phyloP scores from a whole-genome alignment of 106 monocot genomes.

The Dioscorea zingiberensis region DNA sequence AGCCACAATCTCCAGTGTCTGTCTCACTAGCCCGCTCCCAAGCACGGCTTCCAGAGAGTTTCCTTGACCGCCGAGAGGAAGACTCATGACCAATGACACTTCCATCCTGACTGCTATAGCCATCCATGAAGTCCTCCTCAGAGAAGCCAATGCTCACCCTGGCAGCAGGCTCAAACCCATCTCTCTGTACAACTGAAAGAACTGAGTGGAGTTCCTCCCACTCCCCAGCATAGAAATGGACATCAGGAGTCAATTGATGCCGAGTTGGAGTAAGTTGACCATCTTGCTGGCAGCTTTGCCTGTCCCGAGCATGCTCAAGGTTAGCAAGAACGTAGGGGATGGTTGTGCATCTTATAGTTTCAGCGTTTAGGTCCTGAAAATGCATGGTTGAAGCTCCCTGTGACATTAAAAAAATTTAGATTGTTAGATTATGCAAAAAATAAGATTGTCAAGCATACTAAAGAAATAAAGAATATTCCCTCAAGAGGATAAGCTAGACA shows the following conservation, averaged over 20 bases:
- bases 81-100: slow-evolving; percentile 47
- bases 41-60: slow-evolving; percentile 83
- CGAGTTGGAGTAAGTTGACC: slow-evolving; percentile 74
- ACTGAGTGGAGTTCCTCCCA: slow-evolving; percentile 78
- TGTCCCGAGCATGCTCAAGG: slow-evolving; percentile 71
- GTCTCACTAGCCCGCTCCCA: slow-evolving; percentile 89
- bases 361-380: slow-evolving; percentile 90
- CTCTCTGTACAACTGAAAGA: slow-evolving; percentile 50
- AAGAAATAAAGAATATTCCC: no score
- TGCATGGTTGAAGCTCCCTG: slow-evolving; percentile 90
- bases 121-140: slow-evolving; percentile 81
- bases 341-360: slow-evolving; percentile 72
- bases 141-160: slow-evolving; percentile 53
- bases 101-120: slow-evolving; percentile 67
- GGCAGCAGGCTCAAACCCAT: slow-evolving; percentile 20
- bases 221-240: slow-evolving; percentile 83
- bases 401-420: not conserved
- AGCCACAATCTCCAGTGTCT: slow-evolving; percentile 54
- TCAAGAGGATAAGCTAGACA: no score
- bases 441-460: no score
- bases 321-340: slow-evolving; percentile 83
- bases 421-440: not conserved
- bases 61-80: slow-evolving; percentile 55
- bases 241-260: slow-evolving; percentile 51
- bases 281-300: slow-evolving; percentile 56